phyloP scores from a whole-genome alignment of 1,139 yeast species.

The Petasospora fabianii region DNA sequence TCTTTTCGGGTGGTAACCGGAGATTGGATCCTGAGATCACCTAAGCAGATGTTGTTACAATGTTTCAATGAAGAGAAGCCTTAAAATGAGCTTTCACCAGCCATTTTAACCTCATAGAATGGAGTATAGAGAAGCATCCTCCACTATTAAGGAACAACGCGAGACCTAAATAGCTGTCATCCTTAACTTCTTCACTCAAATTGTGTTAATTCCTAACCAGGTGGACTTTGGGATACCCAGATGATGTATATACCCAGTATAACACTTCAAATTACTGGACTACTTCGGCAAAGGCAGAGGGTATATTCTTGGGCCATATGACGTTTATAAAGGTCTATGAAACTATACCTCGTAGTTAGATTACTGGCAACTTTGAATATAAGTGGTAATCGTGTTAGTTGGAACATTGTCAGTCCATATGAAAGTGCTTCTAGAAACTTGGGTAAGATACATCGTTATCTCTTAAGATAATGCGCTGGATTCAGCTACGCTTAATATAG shows the following conservation, averaged over 20 bases:
- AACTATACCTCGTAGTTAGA: slow-evolving; percentile 37
- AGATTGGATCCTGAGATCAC: no score
- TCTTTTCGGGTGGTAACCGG: no score
- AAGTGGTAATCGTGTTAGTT: slow-evolving; percentile 41
- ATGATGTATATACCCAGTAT: slow-evolving; percentile 32
- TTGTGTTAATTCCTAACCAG: slow-evolving; percentile 4
- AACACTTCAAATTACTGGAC: slow-evolving; percentile 41
- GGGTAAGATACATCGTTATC: no score
- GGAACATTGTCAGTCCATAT: slow-evolving; percentile 43
- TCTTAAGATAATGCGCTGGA: no score
- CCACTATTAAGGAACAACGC: no score
- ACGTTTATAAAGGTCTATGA: slow-evolving; percentile 39
- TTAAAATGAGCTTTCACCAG: no score
- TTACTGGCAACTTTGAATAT: slow-evolving; percentile 39
- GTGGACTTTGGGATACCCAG: slow-evolving; percentile 41
- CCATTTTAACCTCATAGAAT: background rate
- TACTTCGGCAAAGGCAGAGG: slow-evolving; percentile 41
- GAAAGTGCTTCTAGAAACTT: slow-evolving; percentile 40
- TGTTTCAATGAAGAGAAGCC: no score
- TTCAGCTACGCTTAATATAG: no score
- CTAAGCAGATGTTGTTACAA: no score
- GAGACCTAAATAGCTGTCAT: slow-evolving; percentile 6
- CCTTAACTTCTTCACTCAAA: slow-evolving; percentile 16
- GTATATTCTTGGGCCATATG: slow-evolving; percentile 40
- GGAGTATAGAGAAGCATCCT: background rate